Conservation (phyloP, 1,284 basidiomycete genomes). For the Neonothopanus nambi region DNA sequence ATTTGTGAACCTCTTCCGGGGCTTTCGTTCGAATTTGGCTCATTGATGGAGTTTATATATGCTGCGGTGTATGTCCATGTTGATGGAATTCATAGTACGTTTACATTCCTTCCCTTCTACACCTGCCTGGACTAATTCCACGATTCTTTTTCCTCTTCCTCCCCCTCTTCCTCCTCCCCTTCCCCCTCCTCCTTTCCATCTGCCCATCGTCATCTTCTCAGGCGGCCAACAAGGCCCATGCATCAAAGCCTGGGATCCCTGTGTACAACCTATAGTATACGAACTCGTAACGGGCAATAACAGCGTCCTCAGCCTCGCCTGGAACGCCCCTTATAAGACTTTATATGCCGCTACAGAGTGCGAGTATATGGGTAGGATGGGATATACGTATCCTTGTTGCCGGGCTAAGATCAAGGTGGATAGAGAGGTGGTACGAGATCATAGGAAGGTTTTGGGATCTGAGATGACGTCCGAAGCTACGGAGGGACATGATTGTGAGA, state of each 20-base stretch:
- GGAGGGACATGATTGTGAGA: not conserved
- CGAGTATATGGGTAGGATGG: conserved; percentile 32
- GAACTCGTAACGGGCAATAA: conserved; percentile 45
- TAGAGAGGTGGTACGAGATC: conserved; percentile 16
- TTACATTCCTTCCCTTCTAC: not conserved
- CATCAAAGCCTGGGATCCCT: conserved; percentile 41
- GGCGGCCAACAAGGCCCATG: conserved; percentile 28
- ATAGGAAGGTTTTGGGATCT: not conserved
- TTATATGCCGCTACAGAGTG: conserved; percentile 40
- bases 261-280: conserved; percentile 34
- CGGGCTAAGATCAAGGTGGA: conserved; percentile 25
- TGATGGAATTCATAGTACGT: conserved; percentile 31
- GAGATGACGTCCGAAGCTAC: no score
- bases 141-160: no score
- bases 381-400: conserved; percentile 32
- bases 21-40: conserved; percentile 22
- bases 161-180: no score
- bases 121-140: no score
- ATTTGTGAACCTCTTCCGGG: conserved; percentile 32
- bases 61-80: conserved; percentile 24
- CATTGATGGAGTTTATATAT: conserved; percentile 1
- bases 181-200: no score
- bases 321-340: conserved; percentile 31
- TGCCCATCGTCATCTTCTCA: conserved; percentile 36
- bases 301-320: conserved; percentile 31